phyloP scores from a whole-genome alignment of 495 filamentous ascomycete genomes.

The Neohortaea acidophila region DNA sequence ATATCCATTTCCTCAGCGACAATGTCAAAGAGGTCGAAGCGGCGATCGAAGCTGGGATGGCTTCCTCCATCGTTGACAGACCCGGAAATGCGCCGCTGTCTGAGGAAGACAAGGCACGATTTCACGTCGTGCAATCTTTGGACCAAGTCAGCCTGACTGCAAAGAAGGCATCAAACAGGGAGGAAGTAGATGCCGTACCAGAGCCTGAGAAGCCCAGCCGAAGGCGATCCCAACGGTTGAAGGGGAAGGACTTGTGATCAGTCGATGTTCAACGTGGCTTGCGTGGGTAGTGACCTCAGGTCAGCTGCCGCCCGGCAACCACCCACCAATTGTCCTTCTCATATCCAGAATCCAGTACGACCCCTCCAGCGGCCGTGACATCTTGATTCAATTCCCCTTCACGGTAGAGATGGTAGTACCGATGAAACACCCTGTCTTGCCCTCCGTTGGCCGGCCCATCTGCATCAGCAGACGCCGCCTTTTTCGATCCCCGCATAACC shows the following conservation, averaged over 20 bases:
- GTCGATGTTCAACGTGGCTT: too few relatives aligned
- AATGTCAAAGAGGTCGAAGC: slow-evolving; percentile 54
- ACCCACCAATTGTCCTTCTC: slow-evolving; percentile 99
- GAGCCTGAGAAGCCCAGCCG: too few relatives aligned
- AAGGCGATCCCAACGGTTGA: too few relatives aligned
- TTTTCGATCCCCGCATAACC: slow-evolving; percentile 45
- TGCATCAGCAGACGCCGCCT: slow-evolving; percentile 8
- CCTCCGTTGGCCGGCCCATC: neutral
- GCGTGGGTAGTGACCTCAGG: neutral
- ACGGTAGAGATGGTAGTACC: slow-evolving; percentile 90
- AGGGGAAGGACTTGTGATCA: too few relatives aligned
- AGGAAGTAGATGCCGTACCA: too few relatives aligned
- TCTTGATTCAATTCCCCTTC: slow-evolving; percentile 77
- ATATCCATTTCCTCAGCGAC: slow-evolving; percentile 57
- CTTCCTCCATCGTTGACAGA: slow-evolving; percentile 42
- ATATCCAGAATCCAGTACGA: slow-evolving; percentile 67
- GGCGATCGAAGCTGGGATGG: slow-evolving; percentile 47
- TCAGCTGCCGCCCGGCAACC: slow-evolving; percentile 33
- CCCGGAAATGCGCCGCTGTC: slow-evolving; percentile 45
- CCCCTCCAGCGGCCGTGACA: slow-evolving; percentile 57
- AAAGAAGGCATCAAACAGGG: too few relatives aligned
- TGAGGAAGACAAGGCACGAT: slow-evolving; percentile 1
- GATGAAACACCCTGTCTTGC: slow-evolving; percentile 49
- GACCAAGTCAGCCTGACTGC: neutral
- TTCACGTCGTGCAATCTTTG: slow-evolving; percentile 1